Evolutionary conservation across 1,284 basidiomycete species (phyloP).

Genomic region (Porodaedalea pini): DNA sequence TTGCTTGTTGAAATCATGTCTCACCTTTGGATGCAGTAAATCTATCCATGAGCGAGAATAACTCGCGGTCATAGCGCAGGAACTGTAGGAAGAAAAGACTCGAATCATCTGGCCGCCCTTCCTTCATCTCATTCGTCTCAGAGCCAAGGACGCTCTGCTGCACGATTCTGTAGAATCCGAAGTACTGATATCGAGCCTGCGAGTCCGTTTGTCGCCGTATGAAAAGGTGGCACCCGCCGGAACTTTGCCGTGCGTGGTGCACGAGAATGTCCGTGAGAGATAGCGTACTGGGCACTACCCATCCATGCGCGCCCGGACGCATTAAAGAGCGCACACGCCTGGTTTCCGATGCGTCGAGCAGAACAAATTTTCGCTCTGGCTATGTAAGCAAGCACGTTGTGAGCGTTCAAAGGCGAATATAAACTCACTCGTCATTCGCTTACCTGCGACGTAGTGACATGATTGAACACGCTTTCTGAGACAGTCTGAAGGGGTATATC

Average conservation of each 20-base stretch:
- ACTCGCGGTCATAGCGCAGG: neutral
- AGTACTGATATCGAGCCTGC: conserved; percentile 7
- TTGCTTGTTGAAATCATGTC: no score
- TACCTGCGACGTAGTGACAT: neutral
- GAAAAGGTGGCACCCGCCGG: conserved; percentile 7
- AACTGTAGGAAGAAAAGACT: conserved; percentile 8
- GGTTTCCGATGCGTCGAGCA: conserved; percentile 5
- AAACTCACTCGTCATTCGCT: neutral
- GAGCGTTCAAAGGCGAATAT: neutral
- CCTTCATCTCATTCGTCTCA: neutral
- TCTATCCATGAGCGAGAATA: neutral
- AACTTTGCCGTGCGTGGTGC: neutral
- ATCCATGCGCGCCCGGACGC: conserved; percentile 6
- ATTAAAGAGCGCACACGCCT: neutral
- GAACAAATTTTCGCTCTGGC: conserved; percentile 1
- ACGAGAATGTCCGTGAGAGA: neutral
- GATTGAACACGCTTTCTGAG: neutral
- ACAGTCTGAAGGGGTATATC: neutral
- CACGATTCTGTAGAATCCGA: conserved; percentile 10
- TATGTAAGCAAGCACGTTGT: neutral
- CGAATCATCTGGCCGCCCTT: neutral
- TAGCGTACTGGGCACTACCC: neutral
- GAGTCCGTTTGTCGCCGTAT: neutral
- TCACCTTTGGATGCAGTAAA: neutral
- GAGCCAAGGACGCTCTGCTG: neutral